Percentiles rank a stretch among this genome's conserved stretches.
Evolutionary conservation across 2,329 filamentous ascomycete genomes (phyloP).

Genomic region (Zasmidium cellare): DNA sequence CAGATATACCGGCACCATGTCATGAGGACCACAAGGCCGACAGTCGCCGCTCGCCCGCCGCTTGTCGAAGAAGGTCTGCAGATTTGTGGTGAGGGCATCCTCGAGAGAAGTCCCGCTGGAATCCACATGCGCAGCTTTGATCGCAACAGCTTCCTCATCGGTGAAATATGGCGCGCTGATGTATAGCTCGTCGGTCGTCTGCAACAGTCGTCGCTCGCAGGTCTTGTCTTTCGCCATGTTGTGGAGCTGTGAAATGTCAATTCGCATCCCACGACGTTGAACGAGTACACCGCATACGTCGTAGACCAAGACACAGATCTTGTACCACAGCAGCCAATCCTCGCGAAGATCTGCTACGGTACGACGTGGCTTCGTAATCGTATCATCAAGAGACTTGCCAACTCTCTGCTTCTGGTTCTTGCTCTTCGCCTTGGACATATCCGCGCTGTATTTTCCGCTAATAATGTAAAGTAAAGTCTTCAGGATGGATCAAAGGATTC

Average conservation of each 20-base stretch:
- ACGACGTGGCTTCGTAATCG: neutral
- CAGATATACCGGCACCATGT: slow-evolving; percentile 20
- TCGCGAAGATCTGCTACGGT: neutral
- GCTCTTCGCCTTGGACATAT: no score
- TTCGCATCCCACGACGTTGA: no score
- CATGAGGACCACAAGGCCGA: slow-evolving; percentile 22
- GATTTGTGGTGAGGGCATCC: slow-evolving; percentile 3
- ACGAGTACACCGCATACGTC: neutral
- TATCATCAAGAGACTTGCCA: no score
- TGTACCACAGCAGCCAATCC: neutral
- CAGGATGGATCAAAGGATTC: no score
- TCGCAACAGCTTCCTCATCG: slow-evolving; percentile 4
- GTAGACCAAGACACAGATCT: slow-evolving; percentile 1
- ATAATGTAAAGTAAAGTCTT: no score
- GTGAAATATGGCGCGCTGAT: slow-evolving; percentile 17
- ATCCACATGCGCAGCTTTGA: slow-evolving; percentile 3
- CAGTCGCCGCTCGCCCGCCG: slow-evolving; percentile 16
- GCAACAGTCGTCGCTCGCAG: slow-evolving; percentile 4
- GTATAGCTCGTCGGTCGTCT: slow-evolving; percentile 6
- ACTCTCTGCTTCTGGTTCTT: neutral
- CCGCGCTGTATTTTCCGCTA: no score
- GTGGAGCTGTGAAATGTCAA: neutral
- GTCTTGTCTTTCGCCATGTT: neutral
- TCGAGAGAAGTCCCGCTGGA: slow-evolving; percentile 11
- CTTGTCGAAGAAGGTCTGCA: slow-evolving; percentile 19